These are phyloP conservation scores for Russula brevipes DNA, from an alignment of 768 basidiomycete species.

Conservation along the genomic window DNA sequence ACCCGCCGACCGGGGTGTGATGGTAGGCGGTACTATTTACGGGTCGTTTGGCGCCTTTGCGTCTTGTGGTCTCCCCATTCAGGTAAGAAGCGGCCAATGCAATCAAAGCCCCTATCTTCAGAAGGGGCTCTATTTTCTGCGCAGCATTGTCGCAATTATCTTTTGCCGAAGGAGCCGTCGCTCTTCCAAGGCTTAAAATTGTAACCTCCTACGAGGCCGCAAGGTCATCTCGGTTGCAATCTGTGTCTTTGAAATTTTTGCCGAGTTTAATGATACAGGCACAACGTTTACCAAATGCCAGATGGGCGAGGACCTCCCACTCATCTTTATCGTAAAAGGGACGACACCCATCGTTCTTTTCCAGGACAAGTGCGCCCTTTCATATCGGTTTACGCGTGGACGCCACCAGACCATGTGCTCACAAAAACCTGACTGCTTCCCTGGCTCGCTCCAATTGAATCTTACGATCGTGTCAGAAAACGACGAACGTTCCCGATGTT, in stretches of 20 bases:
- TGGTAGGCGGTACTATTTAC: conserved; percentile 1
- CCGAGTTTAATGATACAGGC: neutral
- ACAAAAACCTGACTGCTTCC: conserved; percentile 2
- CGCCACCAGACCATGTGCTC: conserved; percentile 16
- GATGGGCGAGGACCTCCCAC: neutral
- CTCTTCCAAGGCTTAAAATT: neutral
- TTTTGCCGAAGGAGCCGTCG: neutral
- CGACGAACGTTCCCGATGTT: neutral
- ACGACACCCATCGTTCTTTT: neutral
- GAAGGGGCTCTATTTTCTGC: conserved; percentile 8
- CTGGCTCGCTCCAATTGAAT: neutral
- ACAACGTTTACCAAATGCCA: neutral
- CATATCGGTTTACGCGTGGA: neutral
- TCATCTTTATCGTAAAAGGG: neutral
- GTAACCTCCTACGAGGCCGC: no score
- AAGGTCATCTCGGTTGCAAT: neutral
- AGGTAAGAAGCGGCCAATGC: conserved; percentile 18
- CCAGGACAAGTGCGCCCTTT: neutral
- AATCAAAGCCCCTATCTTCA: conserved; percentile 23
- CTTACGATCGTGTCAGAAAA: neutral
- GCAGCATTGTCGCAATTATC: conserved; percentile 2
- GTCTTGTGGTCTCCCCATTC: conserved; percentile 17
- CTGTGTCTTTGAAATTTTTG: conserved; percentile 5
- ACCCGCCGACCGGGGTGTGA: conserved; percentile 7
- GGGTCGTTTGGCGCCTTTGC: conserved; percentile 11